These are phyloP conservation scores for Neofusicoccum parvum DNA, from an alignment of 2,329 filamentous ascomycete genomes.

Conservation along the genomic window DNA sequence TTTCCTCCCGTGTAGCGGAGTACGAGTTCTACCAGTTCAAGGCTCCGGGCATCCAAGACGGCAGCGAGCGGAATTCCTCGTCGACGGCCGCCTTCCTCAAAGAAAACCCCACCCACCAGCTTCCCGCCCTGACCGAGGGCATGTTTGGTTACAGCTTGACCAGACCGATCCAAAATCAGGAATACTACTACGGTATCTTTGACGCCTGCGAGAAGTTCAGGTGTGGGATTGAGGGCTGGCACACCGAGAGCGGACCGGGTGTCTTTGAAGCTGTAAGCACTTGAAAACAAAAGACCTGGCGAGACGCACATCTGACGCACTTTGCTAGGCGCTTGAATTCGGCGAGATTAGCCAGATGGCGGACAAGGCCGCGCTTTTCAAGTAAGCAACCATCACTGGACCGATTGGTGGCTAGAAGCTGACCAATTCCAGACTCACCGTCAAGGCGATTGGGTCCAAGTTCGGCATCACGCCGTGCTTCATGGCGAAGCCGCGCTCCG, in stretches of 20 bases:
- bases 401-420: conserved; percentile 80
- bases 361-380: conserved; percentile 89
- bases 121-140: conserved; percentile 82
- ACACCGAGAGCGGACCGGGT: conserved; percentile 89
- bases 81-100: conserved; percentile 75
- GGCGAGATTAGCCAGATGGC: conserved; percentile 87
- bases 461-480: conserved; percentile 95
- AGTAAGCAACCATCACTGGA: conserved; percentile 51
- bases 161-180: conserved; percentile 83
- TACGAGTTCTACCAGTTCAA: conserved; percentile 95
- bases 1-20: conserved; percentile 64
- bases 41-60: conserved; percentile 56
- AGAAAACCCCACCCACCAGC: conserved; percentile 69
- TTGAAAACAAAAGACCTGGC: neutral
- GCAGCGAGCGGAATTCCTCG: conserved; percentile 61
- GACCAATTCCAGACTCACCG: conserved; percentile 79
- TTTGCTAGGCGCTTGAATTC: conserved; percentile 73
- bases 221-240: conserved; percentile 89
- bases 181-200: conserved; percentile 89
- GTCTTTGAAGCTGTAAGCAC: conserved; percentile 81
- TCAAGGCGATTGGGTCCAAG: conserved; percentile 84
- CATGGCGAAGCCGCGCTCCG: conserved; percentile 95
- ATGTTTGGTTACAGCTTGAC: conserved; percentile 97
- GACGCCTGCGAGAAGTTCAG: conserved; percentile 75
- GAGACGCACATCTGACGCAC: conserved; percentile 25